These are phyloP conservation scores for Solanum lycopersicoides DNA, from an alignment of 257 asterid genomes.

Conservation along the genomic window DNA sequence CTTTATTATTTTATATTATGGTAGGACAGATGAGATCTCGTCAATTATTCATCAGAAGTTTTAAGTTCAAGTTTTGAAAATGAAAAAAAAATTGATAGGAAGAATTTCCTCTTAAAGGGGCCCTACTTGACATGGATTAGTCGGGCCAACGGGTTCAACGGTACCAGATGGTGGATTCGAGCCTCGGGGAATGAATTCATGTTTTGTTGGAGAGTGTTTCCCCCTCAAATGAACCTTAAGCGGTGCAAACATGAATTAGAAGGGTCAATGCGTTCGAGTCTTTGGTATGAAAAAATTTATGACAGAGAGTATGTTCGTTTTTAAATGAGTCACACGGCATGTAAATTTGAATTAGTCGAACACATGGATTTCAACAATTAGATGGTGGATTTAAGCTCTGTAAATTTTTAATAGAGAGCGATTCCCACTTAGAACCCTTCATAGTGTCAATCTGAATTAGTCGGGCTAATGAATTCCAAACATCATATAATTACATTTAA, in stretches of 20 bases:
- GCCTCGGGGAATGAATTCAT: neutral
- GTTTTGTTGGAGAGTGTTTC: neutral
- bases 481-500: neutral
- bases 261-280: neutral
- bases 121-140: neutral
- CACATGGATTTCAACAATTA: neutral
- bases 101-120: neutral
- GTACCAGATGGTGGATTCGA: neutral
- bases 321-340: neutral
- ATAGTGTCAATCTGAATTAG: neutral
- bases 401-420: accelerated
- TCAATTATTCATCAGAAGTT: neutral
- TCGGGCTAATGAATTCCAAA: accelerated
- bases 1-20: too few relatives aligned
- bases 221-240: neutral
- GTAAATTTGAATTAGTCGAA: neutral
- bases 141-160: neutral
- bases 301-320: neutral
- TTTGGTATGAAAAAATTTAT: neutral
- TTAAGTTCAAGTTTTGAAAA: accelerated
- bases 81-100: accelerated
- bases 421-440: neutral
- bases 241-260: neutral
- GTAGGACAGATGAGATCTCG: neutral
- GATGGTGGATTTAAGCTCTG: neutral